phyloP scores from a whole-genome alignment of 345 rosid genomes.

The Salix udensis region DNA sequence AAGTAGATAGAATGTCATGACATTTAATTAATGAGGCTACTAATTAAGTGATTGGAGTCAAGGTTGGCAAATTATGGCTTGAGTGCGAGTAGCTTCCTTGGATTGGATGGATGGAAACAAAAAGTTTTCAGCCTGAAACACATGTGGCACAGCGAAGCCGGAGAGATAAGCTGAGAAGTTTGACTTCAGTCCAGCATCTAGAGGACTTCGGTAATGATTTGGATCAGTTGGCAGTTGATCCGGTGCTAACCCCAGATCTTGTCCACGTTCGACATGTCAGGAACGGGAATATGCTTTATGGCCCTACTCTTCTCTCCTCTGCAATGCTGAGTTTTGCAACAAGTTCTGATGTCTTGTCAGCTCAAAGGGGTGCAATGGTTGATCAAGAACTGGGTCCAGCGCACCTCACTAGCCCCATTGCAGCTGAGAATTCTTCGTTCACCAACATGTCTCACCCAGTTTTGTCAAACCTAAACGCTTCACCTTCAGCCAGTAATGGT shows the following conservation, averaged over 20 bases:
- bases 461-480: conserved; percentile 12
- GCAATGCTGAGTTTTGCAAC: conserved; percentile 21
- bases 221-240: conserved; percentile 19
- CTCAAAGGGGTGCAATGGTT: conserved; percentile 14
- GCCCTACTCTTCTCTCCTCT: conserved; percentile 17
- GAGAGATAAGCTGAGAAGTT: conserved; percentile 45
- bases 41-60: not conserved
- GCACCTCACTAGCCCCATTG: not conserved
- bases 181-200: conserved; percentile 6
- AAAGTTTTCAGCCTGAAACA: conserved; percentile 29
- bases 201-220: conserved; percentile 21
- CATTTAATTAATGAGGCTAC: not conserved
- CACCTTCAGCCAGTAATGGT: conserved; percentile 5
- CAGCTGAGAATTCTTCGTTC: conserved; percentile 12
- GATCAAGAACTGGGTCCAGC: conserved; percentile 17
- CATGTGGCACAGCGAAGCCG: conserved; percentile 57
- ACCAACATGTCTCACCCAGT: not conserved
- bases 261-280: conserved; percentile 18
- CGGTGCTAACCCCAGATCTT: conserved; percentile 28
- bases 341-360: not conserved
- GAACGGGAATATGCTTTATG: conserved; percentile 21
- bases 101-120: conserved; percentile 34
- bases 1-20: not conserved
- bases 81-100: not conserved
- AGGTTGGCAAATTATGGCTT: not conserved